Evolutionary conservation across 306 rosid species (phyloP), one percentile per base, ranked within the genome.

Genomic region (Oxytropis ochrocephala): DNA sequence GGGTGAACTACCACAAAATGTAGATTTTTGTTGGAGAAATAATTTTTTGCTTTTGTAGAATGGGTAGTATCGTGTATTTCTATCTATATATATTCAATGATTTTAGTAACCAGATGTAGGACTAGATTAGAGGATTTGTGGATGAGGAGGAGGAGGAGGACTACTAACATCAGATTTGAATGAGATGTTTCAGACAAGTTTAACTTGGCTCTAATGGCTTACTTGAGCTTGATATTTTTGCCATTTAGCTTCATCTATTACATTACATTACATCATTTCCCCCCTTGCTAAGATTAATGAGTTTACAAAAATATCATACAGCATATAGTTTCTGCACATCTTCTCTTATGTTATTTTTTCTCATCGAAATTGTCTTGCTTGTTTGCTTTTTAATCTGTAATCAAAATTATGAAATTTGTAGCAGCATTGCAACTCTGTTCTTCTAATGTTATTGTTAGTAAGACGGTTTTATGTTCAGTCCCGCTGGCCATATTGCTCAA

Each of bases 141-240:
- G 75, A 44, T 69, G 73, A 55, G 44, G 35, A 29, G 67, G 67
- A 57, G 13, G 19, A 30, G 67, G 67, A 57, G 13, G 19, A 30
- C 44, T 36, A 21, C 74, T 70, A 30, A 70, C 75, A 56, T 44
- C 55, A 49, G 32, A 29, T 44, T 46, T 30, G 29, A 69, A 43
- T 55, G 43, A 53, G 17, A 27, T 69, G 75, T 55, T 41, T 41
- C 30, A 9, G 54, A 41, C 51, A 8, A 9, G 32, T 69, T 53
- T 56, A 24, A 69, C 75, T 54, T 29, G n/a, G 29, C 53, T 30
- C 16, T 69, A 42, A 36, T 68, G 62, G 62, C 29, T 50, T 16
- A 51, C 29, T 50, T 16, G n/a, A 19, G 30, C 9, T 33, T 17
- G 14, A 29, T 64, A 11, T 8, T 27, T 46, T 14, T 21, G 36